Evolutionary conservation across 129 eudicot genomes (phyloP).

Genomic region (Centaurea solstitialis): DNA sequence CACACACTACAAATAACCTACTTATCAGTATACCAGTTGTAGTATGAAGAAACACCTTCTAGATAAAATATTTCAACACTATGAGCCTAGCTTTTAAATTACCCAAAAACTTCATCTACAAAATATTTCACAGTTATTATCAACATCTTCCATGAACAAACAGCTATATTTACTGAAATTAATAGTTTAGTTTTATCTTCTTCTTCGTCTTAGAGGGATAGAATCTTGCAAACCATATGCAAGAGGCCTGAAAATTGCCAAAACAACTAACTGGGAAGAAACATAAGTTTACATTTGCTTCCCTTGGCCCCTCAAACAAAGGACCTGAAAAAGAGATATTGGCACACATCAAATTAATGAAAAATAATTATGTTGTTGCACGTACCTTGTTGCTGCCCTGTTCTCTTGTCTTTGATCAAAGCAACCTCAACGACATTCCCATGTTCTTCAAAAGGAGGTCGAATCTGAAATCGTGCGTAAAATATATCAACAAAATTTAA

Average conservation of each 20-base stretch:
- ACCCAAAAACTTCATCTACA: slow-evolving; percentile 31
- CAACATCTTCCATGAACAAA: slow-evolving; percentile 29
- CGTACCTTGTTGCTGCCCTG: slow-evolving; percentile 99
- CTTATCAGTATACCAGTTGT: slow-evolving; percentile 21
- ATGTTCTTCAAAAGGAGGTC: slow-evolving; percentile 86
- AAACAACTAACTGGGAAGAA: slow-evolving; percentile 63
- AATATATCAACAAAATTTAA: slow-evolving; percentile 6
- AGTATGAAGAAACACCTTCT: slow-evolving; percentile 28
- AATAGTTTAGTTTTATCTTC: slow-evolving; percentile 50
- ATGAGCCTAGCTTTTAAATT: slow-evolving; percentile 20
- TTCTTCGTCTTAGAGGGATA: slow-evolving; percentile 62
- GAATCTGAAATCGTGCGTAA: slow-evolving; percentile 56
- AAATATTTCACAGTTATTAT: slow-evolving; percentile 32
- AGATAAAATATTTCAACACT: slow-evolving; percentile 29
- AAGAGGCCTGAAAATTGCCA: slow-evolving; percentile 52
- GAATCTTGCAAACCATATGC: slow-evolving; percentile 46
- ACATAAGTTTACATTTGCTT: slow-evolving; percentile 67
- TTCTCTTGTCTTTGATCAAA: slow-evolving; percentile 86
- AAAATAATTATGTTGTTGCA: slow-evolving; percentile 14
- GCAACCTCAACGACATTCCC: slow-evolving; percentile 93
- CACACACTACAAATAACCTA: slow-evolving; percentile 34
- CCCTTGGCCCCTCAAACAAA: slow-evolving; percentile 70
- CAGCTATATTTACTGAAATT: slow-evolving; percentile 23
- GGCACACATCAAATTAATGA: slow-evolving; percentile 27
- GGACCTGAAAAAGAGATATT: slow-evolving; percentile 80